Conservation (phyloP, 768 basidiomycete genomes). For the Agaricus subrufescens region DNA sequence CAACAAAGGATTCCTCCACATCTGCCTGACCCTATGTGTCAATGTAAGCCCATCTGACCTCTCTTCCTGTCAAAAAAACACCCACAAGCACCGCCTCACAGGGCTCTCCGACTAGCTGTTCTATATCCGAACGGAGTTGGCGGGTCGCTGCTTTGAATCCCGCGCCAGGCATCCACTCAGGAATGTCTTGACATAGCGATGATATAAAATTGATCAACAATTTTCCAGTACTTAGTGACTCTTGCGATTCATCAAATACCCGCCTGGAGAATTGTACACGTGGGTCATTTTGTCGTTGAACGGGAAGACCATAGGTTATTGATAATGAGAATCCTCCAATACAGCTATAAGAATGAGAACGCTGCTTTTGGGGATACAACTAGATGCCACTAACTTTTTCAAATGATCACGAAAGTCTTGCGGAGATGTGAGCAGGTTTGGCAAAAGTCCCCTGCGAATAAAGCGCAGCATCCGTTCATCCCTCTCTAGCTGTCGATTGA, state of each 20-base stretch:
- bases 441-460: background rate
- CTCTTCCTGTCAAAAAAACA: background rate
- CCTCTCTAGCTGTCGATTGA: background rate
- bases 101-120: background rate
- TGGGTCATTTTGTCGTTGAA: background rate
- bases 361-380: no score
- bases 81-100: background rate
- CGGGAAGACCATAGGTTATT: conserved; percentile 7
- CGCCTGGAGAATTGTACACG: background rate
- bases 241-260: background rate
- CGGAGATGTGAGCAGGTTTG: background rate
- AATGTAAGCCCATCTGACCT: no score
- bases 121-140: background rate
- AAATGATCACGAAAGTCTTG: background rate
- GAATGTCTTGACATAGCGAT: background rate
- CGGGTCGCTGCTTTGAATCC: background rate
- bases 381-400: background rate
- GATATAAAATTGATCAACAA: conserved; percentile 7
- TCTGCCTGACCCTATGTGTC: background rate
- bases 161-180: conserved; percentile 11
- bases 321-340: background rate
- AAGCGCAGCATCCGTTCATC: background rate
- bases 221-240: background rate
- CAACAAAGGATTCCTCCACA: background rate
- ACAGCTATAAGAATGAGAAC: background rate